These are phyloP conservation scores for Lepidium aucheri DNA, from an alignment of 345 rosid species.

Conservation along the genomic window DNA sequence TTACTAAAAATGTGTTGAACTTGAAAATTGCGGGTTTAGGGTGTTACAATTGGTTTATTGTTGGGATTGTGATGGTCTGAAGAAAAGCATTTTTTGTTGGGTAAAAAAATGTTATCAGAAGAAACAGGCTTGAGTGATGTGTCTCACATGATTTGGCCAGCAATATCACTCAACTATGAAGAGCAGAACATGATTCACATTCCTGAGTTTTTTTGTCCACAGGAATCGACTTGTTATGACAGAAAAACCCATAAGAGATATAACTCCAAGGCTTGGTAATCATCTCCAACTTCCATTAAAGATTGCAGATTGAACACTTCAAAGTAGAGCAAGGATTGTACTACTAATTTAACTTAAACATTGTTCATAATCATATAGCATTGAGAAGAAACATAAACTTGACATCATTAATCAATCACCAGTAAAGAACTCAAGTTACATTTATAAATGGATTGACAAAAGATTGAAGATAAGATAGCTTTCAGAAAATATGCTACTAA, in stretches of 20 bases:
- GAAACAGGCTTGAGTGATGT: neutral
- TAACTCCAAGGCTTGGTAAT: neutral
- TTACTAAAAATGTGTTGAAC: too few species aligned
- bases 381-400: neutral
- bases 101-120: neutral
- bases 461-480: too few species aligned
- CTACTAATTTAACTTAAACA: neutral
- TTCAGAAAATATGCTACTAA: neutral
- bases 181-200: neutral
- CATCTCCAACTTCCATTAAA: neutral
- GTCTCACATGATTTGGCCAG: neutral
- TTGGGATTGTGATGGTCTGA: too few species aligned
- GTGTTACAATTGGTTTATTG: too few species aligned
- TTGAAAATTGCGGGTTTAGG: too few species aligned
- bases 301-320: neutral
- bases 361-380: neutral
- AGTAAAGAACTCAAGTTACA: too few species aligned
- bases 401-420: neutral
- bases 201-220: neutral
- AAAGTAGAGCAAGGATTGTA: neutral
- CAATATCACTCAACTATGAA: neutral
- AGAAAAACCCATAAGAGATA: neutral
- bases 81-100: neutral
- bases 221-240: neutral
- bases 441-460: too few species aligned